These are phyloP conservation scores for Prunus persica DNA, from an alignment of 306 rosid genomes.

Conservation along the genomic window Prunus_persica_NCBIv2 NC_034014.1:23423001-23423500, in stretches of 20 bases:
- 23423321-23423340: not conserved
- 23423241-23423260: not conserved
- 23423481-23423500: not conserved
- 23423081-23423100: not conserved
- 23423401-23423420: not conserved
- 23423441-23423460: not conserved
- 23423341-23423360: not conserved
- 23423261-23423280: not conserved
- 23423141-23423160: not conserved
- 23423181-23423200: not conserved
- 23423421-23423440: not conserved
- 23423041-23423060: slow-evolving; percentile 1
- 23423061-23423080: not conserved
- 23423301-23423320: slow-evolving; percentile 1
- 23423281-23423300: not conserved
- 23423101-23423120: not conserved
- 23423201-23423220: not conserved
- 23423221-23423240: slow-evolving; percentile 10
- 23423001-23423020: not conserved
- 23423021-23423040: not conserved
- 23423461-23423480: not conserved
- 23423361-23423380: not conserved
- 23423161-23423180: slow-evolving; percentile 5
- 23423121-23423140: slow-evolving; percentile 3
- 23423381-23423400: not conserved